These are phyloP conservation scores for Rubus idaeus DNA, from an alignment of 306 rosid genomes.

Conservation along the genomic window DNA sequence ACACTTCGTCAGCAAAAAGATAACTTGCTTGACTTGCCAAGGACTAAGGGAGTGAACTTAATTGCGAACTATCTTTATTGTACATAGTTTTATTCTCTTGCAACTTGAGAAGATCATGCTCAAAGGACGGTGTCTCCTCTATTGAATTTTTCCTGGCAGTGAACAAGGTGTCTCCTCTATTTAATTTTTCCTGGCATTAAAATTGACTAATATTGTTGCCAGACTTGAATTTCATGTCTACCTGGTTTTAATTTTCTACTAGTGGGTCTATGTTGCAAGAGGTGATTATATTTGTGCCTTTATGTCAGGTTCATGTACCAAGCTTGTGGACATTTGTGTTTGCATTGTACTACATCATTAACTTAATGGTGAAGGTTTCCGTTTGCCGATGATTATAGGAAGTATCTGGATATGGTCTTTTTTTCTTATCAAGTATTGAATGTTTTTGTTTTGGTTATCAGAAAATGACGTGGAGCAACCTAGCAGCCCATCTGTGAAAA, in stretches of 20 bases:
- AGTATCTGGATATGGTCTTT: background rate
- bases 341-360: background rate
- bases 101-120: background rate
- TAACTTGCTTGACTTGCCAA: constrained; percentile 6
- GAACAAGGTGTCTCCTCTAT: background rate
- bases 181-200: background rate
- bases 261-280: background rate
- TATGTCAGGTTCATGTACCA: constrained; percentile 2
- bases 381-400: background rate
- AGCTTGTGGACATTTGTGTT: background rate
- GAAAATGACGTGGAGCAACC: constrained; percentile 82
- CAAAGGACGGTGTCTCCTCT: background rate
- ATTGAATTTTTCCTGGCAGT: background rate
- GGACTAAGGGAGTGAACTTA: background rate
- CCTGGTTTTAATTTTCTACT: background rate
- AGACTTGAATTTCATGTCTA: background rate
- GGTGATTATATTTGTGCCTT: background rate
- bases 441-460: constrained; percentile 36
- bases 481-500: constrained; percentile 92
- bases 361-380: background rate
- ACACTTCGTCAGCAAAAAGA: background rate
- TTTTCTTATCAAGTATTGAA: constrained; percentile 12
- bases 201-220: background rate
- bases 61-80: background rate
- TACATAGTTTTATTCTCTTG: background rate